Evolutionary conservation across 2,329 filamentous ascomycete genomes (phyloP).

Genomic region (Sarocladium oryzae): DNA sequence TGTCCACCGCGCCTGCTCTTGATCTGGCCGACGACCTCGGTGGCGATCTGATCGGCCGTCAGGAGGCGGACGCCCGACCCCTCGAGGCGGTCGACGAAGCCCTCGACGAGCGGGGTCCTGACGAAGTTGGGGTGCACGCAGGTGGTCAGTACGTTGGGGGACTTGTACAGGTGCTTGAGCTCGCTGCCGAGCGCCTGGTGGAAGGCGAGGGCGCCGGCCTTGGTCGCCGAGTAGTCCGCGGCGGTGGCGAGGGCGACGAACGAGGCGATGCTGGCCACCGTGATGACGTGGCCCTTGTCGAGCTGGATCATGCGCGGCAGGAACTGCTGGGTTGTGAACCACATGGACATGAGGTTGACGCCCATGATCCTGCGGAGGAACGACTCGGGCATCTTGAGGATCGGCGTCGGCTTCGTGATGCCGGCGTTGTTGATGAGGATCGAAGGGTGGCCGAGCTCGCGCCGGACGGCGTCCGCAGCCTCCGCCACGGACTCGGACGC

Average conservation of each 20-base stretch:
- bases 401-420: constrained; percentile 49
- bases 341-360: constrained; percentile 62
- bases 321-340: constrained; percentile 57
- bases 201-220: constrained; percentile 59
- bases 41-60: constrained; percentile 30
- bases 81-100: constrained; percentile 22
- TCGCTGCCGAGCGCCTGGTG: constrained; percentile 58
- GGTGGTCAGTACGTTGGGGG: constrained; percentile 56
- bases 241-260: constrained; percentile 53
- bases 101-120: constrained; percentile 36
- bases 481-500: constrained; percentile 36
- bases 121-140: constrained; percentile 54
- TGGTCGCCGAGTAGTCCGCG: constrained; percentile 60
- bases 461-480: constrained; percentile 31
- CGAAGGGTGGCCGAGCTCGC: constrained; percentile 53
- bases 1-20: constrained; percentile 37
- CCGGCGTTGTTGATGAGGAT: constrained; percentile 68
- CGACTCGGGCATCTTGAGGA: constrained; percentile 49
- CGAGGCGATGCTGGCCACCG: constrained; percentile 59
- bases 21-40: constrained; percentile 37
- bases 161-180: constrained; percentile 51
- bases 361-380: constrained; percentile 59
- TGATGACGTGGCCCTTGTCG: constrained; percentile 68
- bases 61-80: constrained; percentile 23
- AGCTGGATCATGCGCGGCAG: constrained; percentile 54